These are phyloP conservation scores for Plasmopara viticola DNA, from an alignment of 352 stramenopile genomes.

Conservation along the genomic window DNA sequence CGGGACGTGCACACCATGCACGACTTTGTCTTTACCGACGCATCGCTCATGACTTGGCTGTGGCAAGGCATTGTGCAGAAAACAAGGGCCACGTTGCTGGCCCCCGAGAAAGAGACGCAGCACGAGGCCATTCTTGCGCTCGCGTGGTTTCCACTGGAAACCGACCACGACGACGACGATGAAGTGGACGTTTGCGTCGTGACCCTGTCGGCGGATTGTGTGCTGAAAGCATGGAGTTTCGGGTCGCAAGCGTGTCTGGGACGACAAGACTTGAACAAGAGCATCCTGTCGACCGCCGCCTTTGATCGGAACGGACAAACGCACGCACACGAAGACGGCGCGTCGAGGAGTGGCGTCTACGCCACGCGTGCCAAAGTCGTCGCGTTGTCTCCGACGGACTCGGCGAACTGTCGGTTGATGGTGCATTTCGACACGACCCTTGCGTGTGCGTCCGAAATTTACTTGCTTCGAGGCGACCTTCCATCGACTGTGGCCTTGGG, in stretches of 20 bases:
- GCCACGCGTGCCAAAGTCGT: constrained; percentile 54
- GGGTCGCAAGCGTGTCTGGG: constrained; percentile 54
- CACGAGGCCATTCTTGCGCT: constrained; percentile 40
- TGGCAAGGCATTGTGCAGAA: constrained; percentile 64
- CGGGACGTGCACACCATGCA: constrained; percentile 34
- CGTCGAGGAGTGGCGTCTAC: constrained; percentile 22
- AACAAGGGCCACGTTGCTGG: constrained; percentile 31
- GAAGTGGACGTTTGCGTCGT: constrained; percentile 58
- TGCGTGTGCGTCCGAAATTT: constrained; percentile 51
- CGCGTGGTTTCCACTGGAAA: constrained; percentile 55
- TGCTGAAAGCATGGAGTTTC: constrained; percentile 64
- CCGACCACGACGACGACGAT: constrained; percentile 30
- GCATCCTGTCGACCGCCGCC: constrained; percentile 13
- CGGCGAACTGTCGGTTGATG: constrained; percentile 53
- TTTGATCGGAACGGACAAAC: neutral
- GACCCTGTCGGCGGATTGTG: constrained; percentile 61
- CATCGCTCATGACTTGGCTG: constrained; percentile 60
- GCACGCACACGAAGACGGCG: constrained; percentile 13
- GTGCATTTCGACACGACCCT: constrained; percentile 59
- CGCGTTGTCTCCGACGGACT: constrained; percentile 43
- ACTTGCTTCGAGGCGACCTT: constrained; percentile 54
- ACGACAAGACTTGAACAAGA: constrained; percentile 44
- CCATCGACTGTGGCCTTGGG: constrained; percentile 17
- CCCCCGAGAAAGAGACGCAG: constrained; percentile 22
- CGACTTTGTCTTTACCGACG: constrained; percentile 65